phyloP scores from a whole-genome alignment of 306 rosid genomes.

The Aeschynomene evenia region DNA sequence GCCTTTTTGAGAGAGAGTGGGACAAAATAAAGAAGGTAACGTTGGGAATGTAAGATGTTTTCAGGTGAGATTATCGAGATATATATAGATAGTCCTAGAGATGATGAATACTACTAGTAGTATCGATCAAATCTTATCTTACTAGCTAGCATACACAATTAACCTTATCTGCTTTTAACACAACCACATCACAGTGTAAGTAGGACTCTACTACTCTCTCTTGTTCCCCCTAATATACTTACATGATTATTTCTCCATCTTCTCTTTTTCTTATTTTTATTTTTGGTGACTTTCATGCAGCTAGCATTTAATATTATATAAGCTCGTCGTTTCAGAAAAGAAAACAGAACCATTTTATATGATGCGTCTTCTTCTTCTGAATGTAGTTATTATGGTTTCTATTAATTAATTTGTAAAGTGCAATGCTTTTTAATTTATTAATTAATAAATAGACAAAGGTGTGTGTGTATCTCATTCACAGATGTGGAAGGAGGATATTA shows the following conservation, averaged over 20 bases:
- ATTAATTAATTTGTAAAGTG: background rate
- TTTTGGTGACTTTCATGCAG: too few relatives aligned
- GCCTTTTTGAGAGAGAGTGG: slow-evolving; percentile 27
- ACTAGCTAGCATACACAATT: too few relatives aligned
- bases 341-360: too few relatives aligned
- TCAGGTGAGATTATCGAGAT: slow-evolving; percentile 46
- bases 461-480: background rate
- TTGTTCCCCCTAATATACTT: background rate
- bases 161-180: slow-evolving; percentile 29
- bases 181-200: too few relatives aligned
- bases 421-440: background rate
- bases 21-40: slow-evolving; percentile 26
- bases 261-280: background rate
- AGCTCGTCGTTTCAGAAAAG: background rate
- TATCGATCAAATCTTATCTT: too few relatives aligned
- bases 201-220: background rate
- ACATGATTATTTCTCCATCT: background rate
- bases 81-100: too few relatives aligned
- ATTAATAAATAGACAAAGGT: too few relatives aligned
- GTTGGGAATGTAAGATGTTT: slow-evolving; percentile 60
- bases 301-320: too few relatives aligned
- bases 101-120: too few relatives aligned
- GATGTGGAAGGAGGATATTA: too few relatives aligned
- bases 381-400: too few relatives aligned
- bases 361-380: too few relatives aligned